phyloP scores from a whole-genome alignment of 345 rosid species.

The Corymbia maculata region DNA sequence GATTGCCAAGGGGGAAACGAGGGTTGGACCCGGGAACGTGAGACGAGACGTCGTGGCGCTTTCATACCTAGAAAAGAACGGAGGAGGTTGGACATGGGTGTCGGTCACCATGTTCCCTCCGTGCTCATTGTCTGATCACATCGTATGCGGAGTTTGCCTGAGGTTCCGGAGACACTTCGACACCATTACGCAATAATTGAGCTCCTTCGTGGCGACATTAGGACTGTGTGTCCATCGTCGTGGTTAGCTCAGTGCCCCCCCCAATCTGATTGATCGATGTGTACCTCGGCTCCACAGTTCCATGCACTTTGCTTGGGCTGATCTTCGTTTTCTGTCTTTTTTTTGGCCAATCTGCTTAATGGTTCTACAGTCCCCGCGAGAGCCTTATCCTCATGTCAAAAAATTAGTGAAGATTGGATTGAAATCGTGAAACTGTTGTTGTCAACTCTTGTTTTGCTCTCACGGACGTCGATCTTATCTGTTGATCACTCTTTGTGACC shows the following conservation, averaged over 20 bases:
- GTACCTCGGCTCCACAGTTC: background rate
- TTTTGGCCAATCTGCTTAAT: background rate
- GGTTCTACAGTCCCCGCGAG: background rate
- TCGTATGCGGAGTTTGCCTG: background rate
- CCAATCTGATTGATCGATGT: background rate
- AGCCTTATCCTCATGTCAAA: background rate
- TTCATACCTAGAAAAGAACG: background rate
- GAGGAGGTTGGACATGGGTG: background rate
- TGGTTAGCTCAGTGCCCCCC: background rate
- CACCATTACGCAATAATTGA: background rate
- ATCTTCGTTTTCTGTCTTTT: background rate
- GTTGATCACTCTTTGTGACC: background rate
- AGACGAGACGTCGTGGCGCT: background rate
- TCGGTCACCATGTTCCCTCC: background rate
- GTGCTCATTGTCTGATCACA: background rate
- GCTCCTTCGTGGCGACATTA: background rate
- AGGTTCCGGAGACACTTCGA: background rate
- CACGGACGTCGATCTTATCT: background rate
- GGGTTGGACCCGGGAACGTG: background rate
- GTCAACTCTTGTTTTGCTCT: background rate
- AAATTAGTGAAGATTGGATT: background rate
- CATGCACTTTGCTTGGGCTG: background rate
- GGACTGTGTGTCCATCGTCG: background rate
- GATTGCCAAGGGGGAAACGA: background rate
- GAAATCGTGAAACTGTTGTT: background rate